Evolutionary conservation across 1,284 basidiomycete genomes (phyloP).

Genomic region (Rhodotorula sp.): DNA sequence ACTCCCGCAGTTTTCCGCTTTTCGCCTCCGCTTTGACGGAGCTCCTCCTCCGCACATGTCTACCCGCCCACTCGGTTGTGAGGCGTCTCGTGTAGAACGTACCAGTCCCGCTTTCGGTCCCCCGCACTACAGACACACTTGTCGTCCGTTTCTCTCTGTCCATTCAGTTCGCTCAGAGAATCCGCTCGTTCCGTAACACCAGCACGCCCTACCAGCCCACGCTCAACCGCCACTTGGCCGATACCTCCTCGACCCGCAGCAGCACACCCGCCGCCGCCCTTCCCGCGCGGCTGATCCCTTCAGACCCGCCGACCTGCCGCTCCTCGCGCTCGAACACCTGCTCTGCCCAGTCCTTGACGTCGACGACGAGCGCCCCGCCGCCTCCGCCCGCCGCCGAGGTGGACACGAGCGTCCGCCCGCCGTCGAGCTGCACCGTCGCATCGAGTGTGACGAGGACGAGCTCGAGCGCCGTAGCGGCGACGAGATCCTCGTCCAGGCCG

Average conservation of each 20-base stretch:
- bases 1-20: too few relatives aligned
- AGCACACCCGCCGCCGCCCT: conserved; percentile 76
- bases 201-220: conserved; percentile 45
- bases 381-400: conserved; percentile 57
- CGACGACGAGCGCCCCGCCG: conserved; percentile 64
- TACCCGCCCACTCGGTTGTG: too few relatives aligned
- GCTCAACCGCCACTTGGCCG: conserved; percentile 73
- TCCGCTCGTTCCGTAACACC: not conserved
- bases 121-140: too few relatives aligned
- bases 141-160: too few relatives aligned
- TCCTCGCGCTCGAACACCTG: conserved; percentile 68
- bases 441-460: conserved; percentile 75
- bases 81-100: too few relatives aligned
- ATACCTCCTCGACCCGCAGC: conserved; percentile 74
- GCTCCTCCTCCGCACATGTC: too few relatives aligned
- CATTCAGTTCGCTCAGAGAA: too few relatives aligned
- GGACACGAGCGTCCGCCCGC: conserved; percentile 70
- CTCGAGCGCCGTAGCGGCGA: conserved; percentile 73
- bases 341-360: conserved; percentile 76
- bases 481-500: conserved; percentile 4
- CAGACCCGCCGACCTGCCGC: conserved; percentile 57
- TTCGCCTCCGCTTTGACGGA: too few relatives aligned
- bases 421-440: conserved; percentile 71
- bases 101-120: too few relatives aligned
- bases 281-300: conserved; percentile 65